Conservation (phyloP, 2,329 filamentous ascomycete species). For the Neofusicoccum ribis region DNA sequence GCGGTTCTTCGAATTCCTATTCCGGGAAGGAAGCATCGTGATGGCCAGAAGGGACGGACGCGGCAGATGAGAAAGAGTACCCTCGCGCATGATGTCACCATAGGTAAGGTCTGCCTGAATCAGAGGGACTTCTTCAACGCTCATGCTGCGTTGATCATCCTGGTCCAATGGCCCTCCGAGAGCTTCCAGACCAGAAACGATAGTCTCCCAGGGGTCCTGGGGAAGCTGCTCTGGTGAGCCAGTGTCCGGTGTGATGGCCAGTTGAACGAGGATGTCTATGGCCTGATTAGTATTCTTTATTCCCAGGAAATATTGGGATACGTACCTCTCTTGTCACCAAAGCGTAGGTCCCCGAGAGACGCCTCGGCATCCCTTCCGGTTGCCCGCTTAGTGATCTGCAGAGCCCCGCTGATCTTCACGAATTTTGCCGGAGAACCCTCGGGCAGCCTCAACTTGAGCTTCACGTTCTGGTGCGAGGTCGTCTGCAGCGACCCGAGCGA, state of each 20-base stretch:
- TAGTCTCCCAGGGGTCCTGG: slow-evolving; percentile 95
- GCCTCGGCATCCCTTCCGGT: slow-evolving; percentile 94
- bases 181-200: slow-evolving; percentile 92
- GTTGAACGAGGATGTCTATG: slow-evolving; percentile 82
- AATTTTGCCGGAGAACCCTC: slow-evolving; percentile 98
- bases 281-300: slow-evolving; percentile 22
- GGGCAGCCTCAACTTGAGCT: slow-evolving; percentile 87
- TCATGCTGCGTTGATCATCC: slow-evolving; percentile 79
- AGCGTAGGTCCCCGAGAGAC: slow-evolving; percentile 84
- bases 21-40: slow-evolving; percentile 74
- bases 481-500: slow-evolving; percentile 90
- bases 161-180: slow-evolving; percentile 83
- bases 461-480: slow-evolving; percentile 96
- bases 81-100: slow-evolving; percentile 89
- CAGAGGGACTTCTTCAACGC: slow-evolving; percentile 90
- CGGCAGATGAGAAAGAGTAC: slow-evolving; percentile 79
- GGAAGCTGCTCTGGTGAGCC: slow-evolving; percentile 79
- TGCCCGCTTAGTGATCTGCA: slow-evolving; percentile 94
- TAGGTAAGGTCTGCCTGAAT: slow-evolving; percentile 94
- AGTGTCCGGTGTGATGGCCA: slow-evolving; percentile 87
- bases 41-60: slow-evolving; percentile 90
- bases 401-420: slow-evolving; percentile 93
- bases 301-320: slow-evolving; percentile 4
- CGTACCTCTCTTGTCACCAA: slow-evolving; percentile 80
- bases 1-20: slow-evolving; percentile 54